A percentile compares a stretch with the other conserved stretches of the same genome.
Conservation (phyloP, 108 stramenopile species). For the Phaeodactylum tricornutum region DNA sequence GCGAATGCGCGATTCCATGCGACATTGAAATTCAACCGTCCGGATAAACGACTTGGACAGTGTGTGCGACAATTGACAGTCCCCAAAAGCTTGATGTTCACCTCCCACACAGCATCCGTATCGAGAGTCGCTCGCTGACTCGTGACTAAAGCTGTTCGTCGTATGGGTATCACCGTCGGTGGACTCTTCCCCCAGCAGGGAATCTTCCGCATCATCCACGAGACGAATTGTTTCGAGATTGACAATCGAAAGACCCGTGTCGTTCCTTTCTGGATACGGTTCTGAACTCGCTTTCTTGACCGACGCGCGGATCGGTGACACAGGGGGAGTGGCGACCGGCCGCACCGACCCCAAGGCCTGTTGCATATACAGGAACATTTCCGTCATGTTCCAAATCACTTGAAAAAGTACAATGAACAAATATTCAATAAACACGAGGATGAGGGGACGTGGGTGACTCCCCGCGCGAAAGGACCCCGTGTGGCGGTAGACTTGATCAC, state of each 20-base stretch:
- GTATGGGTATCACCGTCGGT: background rate
- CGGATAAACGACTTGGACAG: constrained; percentile 16
- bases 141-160: constrained; percentile 12
- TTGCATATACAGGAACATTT: constrained; percentile 14
- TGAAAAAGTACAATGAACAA: constrained; percentile 24
- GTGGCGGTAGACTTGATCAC: constrained; percentile 28
- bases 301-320: constrained; percentile 1
- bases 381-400: constrained; percentile 18
- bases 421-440: constrained; percentile 20
- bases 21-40: constrained; percentile 14
- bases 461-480: constrained; percentile 29
- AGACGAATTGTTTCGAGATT: background rate
- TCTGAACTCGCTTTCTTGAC: background rate
- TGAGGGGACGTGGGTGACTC: constrained; percentile 23
- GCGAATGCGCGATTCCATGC: constrained; percentile 24
- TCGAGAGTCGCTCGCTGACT: no score
- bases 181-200: background rate
- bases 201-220: background rate
- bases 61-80: constrained; percentile 10
- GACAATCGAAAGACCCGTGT: background rate
- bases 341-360: background rate
- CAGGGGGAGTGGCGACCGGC: background rate
- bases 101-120: no score
- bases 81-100: background rate
- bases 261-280: background rate